Percentiles rank a stretch among this genome's conserved stretches.
Evolutionary conservation across 768 basidiomycete species (phyloP).

Genomic region (Russula griseocarnosa): DNA sequence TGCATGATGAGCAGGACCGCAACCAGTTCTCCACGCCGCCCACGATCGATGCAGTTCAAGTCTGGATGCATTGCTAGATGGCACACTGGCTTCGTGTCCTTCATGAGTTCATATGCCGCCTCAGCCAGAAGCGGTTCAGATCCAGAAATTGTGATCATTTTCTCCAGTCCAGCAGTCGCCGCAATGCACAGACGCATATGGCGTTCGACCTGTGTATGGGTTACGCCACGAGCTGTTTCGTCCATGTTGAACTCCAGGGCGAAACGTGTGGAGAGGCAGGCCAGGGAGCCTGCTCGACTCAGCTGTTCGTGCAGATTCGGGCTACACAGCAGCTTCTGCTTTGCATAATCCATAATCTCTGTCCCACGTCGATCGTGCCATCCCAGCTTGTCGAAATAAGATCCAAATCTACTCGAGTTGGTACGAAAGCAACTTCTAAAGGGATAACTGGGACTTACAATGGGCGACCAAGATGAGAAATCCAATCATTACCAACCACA

Average conservation of each 20-base stretch:
- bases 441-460: neutral
- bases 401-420: neutral
- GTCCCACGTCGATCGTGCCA: accelerated
- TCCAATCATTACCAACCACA: neutral
- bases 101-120: neutral
- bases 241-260: no score
- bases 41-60: neutral
- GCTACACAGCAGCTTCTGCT: neutral
- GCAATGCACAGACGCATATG: neutral
- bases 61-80: neutral
- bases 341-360: neutral
- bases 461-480: constrained; percentile 5
- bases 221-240: neutral
- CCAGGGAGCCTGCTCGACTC: neutral
- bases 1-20: no score
- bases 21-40: no score
- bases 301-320: neutral
- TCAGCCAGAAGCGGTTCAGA: no score
- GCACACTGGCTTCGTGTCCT: neutral
- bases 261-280: neutral
- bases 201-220: neutral
- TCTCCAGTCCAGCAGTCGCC: neutral
- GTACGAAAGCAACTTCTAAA: neutral
- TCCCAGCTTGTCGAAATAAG: neutral
- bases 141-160: neutral